These are phyloP conservation scores for Coemansia sp. DNA, from an alignment of 192 early-diverging fungal genomes.

Conservation along the genomic window DNA sequence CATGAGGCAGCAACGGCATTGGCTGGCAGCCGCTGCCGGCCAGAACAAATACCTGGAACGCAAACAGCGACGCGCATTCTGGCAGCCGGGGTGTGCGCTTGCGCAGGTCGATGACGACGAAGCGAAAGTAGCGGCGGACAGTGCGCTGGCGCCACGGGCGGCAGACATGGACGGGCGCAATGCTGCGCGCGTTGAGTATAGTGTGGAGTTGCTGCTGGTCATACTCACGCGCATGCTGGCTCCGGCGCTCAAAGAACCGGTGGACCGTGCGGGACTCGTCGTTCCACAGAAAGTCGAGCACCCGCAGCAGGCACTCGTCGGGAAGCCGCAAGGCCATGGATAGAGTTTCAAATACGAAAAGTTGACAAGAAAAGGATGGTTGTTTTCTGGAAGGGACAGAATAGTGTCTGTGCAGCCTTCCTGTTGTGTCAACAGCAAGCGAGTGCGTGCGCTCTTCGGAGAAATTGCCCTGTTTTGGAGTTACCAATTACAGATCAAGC, in stretches of 20 bases:
- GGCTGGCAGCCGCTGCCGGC: neutral
- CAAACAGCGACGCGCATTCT: neutral
- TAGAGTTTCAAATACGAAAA: neutral
- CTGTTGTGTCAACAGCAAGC: too few relatives aligned
- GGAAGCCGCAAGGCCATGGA: conserved; percentile 11
- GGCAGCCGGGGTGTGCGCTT: neutral
- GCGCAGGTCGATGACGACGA: conserved; percentile 7
- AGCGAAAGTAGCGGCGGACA: conserved; percentile 22
- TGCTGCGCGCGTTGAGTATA: conserved; percentile 9
- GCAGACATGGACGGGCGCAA: conserved; percentile 33
- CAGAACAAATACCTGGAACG: conserved; percentile 11
- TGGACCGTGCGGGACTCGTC: neutral
- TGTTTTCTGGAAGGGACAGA: too few relatives aligned
- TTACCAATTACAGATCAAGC: neutral
- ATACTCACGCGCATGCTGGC: conserved; percentile 20
- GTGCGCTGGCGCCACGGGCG: conserved; percentile 16
- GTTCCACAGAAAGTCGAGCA: conserved; percentile 37
- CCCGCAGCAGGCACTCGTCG: conserved; percentile 22
- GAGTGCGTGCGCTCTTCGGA: too few relatives aligned
- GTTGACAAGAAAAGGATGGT: neutral
- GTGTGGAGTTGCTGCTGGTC: conserved; percentile 38
- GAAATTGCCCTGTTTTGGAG: too few relatives aligned
- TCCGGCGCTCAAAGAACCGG: conserved; percentile 20
- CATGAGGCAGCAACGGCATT: conserved; percentile 1
- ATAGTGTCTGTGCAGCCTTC: too few relatives aligned